Base-by-base conservation (phyloP, 2,329 filamentous ascomycete species). In the Calonectria pteridis region DNA sequence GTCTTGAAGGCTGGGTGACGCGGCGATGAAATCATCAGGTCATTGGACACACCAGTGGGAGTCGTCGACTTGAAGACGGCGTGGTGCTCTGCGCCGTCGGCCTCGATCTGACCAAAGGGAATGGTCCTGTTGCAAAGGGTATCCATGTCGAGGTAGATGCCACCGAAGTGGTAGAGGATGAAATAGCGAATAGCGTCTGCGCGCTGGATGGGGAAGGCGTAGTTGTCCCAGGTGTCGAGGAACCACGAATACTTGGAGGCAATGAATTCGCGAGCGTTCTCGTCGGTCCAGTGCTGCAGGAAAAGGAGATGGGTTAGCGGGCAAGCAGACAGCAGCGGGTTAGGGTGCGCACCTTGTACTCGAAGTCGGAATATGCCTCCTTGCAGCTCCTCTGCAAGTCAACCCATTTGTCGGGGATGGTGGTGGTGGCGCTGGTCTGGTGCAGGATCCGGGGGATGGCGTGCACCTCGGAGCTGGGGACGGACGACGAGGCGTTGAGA, bases 41-140 rank as follows among this genome's bases (percentile, higher is more conserved):
- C 94, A 86, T 96, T 96, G 77, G 92, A 94, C 78, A 96, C 94
- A 74, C 94, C 94, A 1, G 94, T 95, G 3, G 94, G 94, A 4
- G 89, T 85, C 0, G 94, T 95, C 76, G 81, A 81, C 58, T 81
- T 77, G 77, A 81, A 82, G 26, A 82, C 58, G 69, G 80, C 76
- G 43, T 73, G 66, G 64, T 80, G 75, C 20, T 49, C 14, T 29
- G 13, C 6, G 14, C 43, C 68, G 64, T 75, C 80, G 40, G 76
- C 53, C 37, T 82, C 82, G 70, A 84, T 74, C n/a, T 79, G 76
- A 35, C 78, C 63, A 10, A 83, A 68, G 3, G 82, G 82, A 16
- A 84, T 75, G 0, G 78, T 78, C 51, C 78, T 69, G 73, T 80
- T 81, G 75, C 82, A 83, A 23, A 78, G 59, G 4, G 81, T 83